Evolutionary conservation across 1,284 basidiomycete species (phyloP), one percentile per base, ranked within the genome.

Genomic region (Sparassis latifolia): DNA sequence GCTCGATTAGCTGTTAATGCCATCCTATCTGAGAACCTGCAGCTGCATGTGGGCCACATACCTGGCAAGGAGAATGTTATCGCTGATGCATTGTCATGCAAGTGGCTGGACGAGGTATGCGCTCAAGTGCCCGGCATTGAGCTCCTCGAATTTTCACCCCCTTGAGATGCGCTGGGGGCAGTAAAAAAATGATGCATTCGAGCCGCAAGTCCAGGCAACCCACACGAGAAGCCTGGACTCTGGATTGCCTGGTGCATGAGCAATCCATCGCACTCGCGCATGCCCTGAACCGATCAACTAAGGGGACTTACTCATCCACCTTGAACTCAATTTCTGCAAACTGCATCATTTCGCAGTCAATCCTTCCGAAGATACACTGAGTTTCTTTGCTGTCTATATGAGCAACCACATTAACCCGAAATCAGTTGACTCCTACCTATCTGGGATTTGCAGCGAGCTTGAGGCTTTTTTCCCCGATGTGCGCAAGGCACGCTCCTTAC

Each of bases 331-430:
- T 2, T 70, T 70, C 45, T 66, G 62, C 38, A 7, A 57, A 1
- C 2, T 57, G 0, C 71, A 74, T 45, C 12, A 61, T 5, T 58
- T 72, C 2, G 54, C 66, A 0, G 10, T 64, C 1, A 51, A 66
- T 0, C 72, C 71, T 0, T 65, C 68, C 20, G 35, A 27, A 27
- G 57, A 61, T 45, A 54, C 57, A 12, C 31, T 61, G 33, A 58
- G 57, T 32, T 55, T 57, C 38, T 57, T 32, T 32, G 41, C 39
- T n/a, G 56, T 60, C 32, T 49, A 35, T 32, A 49, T 49, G 42
- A 44, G 4, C 9, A 20, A 31, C 2, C 43, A 44, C 33, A 49
- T 49, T 20, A 27, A 49, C 27, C 48, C 48, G 6, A n/a, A 12
- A 12, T 49, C 48, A 4, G 42, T 49, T 4, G 33, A 35, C 32